phyloP scores from a whole-genome alignment of 108 stramenopile genomes.

The Nitzschia palea region DNA sequence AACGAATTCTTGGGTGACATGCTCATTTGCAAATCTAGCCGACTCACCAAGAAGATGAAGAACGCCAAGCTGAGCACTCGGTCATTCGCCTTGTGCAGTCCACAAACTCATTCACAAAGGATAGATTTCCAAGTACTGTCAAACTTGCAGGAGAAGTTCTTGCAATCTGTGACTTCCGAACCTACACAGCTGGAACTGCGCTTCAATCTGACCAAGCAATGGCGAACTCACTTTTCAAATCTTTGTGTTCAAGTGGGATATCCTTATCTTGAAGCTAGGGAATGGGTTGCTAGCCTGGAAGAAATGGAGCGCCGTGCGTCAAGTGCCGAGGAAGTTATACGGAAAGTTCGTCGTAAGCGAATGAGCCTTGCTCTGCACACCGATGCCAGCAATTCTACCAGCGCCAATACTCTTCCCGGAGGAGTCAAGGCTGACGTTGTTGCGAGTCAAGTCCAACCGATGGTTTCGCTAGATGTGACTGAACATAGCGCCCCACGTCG shows the following conservation, averaged over 20 bases:
- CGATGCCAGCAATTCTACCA: constrained; percentile 25
- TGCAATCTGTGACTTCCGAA: constrained; percentile 61
- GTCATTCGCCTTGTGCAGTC: constrained; percentile 42
- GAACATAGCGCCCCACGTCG: background rate
- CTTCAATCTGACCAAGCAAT: constrained; percentile 67
- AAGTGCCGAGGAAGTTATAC: constrained; percentile 44
- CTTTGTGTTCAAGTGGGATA: constrained; percentile 75
- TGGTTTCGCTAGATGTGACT: background rate
- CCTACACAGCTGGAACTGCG: constrained; percentile 54
- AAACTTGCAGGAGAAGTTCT: constrained; percentile 59
- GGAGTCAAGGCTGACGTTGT: constrained; percentile 32
- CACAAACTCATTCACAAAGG: background rate
- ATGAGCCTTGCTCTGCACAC: constrained; percentile 60
- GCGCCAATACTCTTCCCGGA: constrained; percentile 39
- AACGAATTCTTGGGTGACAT: constrained; percentile 80
- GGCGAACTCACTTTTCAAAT: constrained; percentile 78
- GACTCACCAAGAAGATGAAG: constrained; percentile 87
- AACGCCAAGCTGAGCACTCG: constrained; percentile 72
- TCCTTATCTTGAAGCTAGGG: constrained; percentile 48
- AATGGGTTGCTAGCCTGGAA: constrained; percentile 69
- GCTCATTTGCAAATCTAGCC: constrained; percentile 67
- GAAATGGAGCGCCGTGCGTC: constrained; percentile 51
- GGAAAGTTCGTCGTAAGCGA: constrained; percentile 55
- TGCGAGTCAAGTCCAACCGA: constrained; percentile 1
- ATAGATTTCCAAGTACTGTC: constrained; percentile 38